These are phyloP conservation scores for Alectoria sarmentosa DNA, from an alignment of 495 filamentous ascomycete species.

Conservation along the genomic window DNA sequence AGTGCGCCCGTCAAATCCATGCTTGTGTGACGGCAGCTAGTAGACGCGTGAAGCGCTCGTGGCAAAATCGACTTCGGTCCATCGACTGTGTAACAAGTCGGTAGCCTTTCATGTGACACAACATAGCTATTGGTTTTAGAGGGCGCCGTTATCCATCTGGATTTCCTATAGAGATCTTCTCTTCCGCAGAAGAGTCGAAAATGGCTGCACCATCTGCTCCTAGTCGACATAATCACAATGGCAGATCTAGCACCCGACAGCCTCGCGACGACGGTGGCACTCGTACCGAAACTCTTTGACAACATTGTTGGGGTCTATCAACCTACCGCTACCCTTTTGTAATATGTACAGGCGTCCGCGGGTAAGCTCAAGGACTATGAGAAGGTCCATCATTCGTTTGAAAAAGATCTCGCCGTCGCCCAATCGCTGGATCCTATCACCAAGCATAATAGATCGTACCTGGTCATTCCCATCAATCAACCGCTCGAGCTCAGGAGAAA, in stretches of 20 bases:
- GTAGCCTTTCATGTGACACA: not conserved
- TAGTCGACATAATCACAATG: not conserved
- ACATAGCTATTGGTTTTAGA: not conserved
- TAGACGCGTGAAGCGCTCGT: slow-evolving; percentile 3
- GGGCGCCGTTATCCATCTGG: not conserved
- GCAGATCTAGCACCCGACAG: not conserved
- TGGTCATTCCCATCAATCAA: not conserved
- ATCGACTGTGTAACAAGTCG: not conserved
- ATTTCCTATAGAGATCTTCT: not conserved
- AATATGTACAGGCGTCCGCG: not conserved
- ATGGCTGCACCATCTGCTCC: not conserved
- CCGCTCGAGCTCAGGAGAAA: not conserved
- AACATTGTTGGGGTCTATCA: not conserved
- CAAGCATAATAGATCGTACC: not conserved
- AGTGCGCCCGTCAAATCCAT: not conserved
- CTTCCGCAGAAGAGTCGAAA: not conserved
- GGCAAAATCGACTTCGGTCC: not conserved
- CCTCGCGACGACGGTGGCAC: not conserved
- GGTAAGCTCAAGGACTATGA: not conserved
- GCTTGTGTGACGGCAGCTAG: not conserved
- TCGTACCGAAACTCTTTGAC: not conserved
- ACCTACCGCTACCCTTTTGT: not conserved
- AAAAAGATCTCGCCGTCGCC: not conserved
- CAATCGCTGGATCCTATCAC: not conserved
- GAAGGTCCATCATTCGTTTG: not conserved